phyloP scores from a whole-genome alignment of 2,329 filamentous ascomycete species.

The Cyphellophora europaea region DNA sequence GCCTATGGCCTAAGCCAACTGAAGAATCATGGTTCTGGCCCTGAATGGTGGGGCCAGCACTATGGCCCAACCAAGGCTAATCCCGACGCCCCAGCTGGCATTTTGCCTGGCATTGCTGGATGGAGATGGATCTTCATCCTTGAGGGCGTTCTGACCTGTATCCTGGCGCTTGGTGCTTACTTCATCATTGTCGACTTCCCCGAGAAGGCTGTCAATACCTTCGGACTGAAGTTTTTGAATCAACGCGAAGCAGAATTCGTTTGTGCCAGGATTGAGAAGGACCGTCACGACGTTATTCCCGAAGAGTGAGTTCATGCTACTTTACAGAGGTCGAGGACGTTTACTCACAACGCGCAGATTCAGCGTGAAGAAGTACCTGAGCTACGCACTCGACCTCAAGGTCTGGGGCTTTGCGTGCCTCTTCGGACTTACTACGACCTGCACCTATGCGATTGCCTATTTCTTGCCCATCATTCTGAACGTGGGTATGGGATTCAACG shows the following conservation, averaged over 20 bases:
- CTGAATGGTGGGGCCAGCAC: constrained; percentile 16
- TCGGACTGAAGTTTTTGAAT: constrained; percentile 23
- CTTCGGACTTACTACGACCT: constrained; percentile 51
- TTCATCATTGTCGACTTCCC: constrained; percentile 37
- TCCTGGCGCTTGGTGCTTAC: constrained; percentile 32
- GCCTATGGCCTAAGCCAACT: constrained; percentile 33
- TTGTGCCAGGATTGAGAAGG: constrained; percentile 42
- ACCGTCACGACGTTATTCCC: constrained; percentile 42
- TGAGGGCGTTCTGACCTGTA: constrained; percentile 24
- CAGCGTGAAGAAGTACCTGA: constrained; percentile 37
- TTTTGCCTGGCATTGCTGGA: constrained; percentile 11
- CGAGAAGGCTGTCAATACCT: constrained; percentile 18
- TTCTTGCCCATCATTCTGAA: constrained; percentile 68
- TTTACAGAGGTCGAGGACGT: constrained; percentile 12
- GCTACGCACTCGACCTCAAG: constrained; percentile 39
- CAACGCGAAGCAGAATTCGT: constrained; percentile 17
- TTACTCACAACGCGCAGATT: constrained; percentile 30
- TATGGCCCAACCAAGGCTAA: constrained; percentile 14
- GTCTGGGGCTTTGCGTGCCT: constrained; percentile 48
- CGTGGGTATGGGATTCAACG: constrained; percentile 54
- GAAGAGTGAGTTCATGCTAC: constrained; percentile 24
- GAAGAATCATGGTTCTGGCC: constrained; percentile 17
- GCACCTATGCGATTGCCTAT: constrained; percentile 67
- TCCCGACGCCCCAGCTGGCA: constrained; percentile 5
- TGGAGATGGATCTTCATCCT: constrained; percentile 19